phyloP scores from a whole-genome alignment of 23 red algal genomes.

The Chondrus crispus region DNA sequence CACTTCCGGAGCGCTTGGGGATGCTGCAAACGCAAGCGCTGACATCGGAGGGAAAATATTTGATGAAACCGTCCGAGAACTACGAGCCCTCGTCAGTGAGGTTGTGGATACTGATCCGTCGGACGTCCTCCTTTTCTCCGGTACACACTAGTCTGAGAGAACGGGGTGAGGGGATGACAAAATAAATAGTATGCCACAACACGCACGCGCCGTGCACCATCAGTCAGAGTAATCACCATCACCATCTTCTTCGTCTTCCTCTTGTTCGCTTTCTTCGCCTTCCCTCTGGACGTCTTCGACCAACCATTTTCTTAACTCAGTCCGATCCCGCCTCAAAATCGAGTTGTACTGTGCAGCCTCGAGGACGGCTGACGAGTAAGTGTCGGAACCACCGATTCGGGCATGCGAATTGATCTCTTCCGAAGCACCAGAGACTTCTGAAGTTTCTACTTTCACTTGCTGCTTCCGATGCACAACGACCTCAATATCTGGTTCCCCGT shows the following conservation, averaged over 20 bases:
- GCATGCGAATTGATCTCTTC: not conserved
- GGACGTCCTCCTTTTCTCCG: not conserved
- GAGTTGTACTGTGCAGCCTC: conserved; percentile 40
- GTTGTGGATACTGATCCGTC: not conserved
- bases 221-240: conserved; percentile 40
- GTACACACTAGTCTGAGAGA: no score
- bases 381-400: not conserved
- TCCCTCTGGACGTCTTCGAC: conserved; percentile 17
- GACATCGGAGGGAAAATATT: conserved; percentile 37
- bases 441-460: not conserved
- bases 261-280: conserved; percentile 38
- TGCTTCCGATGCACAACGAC: conserved; percentile 1
- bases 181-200: not conserved
- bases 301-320: conserved; percentile 39
- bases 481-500: conserved; percentile 33
- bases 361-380: conserved; percentile 16
- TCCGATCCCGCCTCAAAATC: conserved; percentile 19
- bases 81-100: conserved; percentile 2
- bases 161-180: not conserved
- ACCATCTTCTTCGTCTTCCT: conserved; percentile 40
- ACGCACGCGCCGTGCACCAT: not conserved
- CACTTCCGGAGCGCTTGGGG: conserved; percentile 25
- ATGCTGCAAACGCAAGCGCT: conserved; percentile 3
- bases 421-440: not conserved
- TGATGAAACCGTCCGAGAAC: not conserved